A percentile compares a stretch with the other conserved stretches of the same genome.
Evolutionary conservation across 352 stramenopile genomes (phyloP).

Genomic region (Phytophthora colocasiae): DNA sequence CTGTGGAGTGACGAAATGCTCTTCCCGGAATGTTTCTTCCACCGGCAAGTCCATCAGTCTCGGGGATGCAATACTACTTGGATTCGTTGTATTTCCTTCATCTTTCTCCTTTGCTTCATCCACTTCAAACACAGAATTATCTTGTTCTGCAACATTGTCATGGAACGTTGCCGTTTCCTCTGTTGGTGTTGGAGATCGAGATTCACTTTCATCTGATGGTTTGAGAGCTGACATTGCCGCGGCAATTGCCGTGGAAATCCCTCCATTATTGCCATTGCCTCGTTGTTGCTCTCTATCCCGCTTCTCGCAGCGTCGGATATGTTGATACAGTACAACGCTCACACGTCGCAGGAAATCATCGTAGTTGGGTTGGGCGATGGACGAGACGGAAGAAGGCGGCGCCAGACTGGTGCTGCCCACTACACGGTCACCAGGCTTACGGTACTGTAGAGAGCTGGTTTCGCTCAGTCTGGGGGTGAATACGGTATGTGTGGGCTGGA

Average conservation of each 20-base stretch:
- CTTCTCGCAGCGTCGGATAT: conserved; percentile 89
- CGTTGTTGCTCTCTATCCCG: conserved; percentile 71
- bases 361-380: conserved; percentile 91
- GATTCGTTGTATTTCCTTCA: conserved; percentile 27
- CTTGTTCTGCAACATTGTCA: conserved; percentile 10
- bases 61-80: conserved; percentile 61
- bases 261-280: conserved; percentile 2
- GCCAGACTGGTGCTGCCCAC: conserved; percentile 69
- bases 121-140: background rate
- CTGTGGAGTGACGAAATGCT: conserved; percentile 90
- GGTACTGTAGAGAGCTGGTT: conserved; percentile 74
- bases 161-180: conserved; percentile 18
- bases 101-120: conserved; percentile 24
- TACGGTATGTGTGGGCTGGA: conserved; percentile 88
- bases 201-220: conserved; percentile 30
- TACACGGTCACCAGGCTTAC: conserved; percentile 80
- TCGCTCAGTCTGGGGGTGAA: conserved; percentile 84
- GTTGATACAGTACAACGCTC: conserved; percentile 91
- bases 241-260: conserved; percentile 27
- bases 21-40: conserved; percentile 88
- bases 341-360: conserved; percentile 90
- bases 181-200: conserved; percentile 20
- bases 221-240: conserved; percentile 33
- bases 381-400: conserved; percentile 73
- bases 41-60: conserved; percentile 74